Percentiles rank a stretch among this genome's conserved stretches.
phyloP scores from a whole-genome alignment of 129 eudicot genomes.

The carrot (Daucus carota) region DNA sequence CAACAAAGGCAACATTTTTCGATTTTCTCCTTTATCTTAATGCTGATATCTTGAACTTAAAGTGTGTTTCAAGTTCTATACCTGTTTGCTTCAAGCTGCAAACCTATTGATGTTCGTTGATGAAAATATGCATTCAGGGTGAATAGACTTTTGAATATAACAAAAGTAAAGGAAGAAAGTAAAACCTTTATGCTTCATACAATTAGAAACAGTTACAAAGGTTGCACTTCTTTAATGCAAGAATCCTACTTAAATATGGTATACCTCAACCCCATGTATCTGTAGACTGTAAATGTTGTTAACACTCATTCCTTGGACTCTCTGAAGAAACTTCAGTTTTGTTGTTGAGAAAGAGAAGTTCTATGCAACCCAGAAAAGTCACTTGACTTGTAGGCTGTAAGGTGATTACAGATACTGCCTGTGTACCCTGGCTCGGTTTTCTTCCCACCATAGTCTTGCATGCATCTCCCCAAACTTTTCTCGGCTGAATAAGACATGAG shows the following conservation, averaged over 20 bases:
- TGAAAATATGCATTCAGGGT: not conserved
- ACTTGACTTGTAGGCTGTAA: not conserved
- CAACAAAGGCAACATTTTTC: no score
- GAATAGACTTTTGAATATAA: not conserved
- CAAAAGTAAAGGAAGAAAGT: constrained; percentile 7
- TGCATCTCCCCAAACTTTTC: constrained; percentile 85
- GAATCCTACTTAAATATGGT: not conserved
- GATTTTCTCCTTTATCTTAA: no score
- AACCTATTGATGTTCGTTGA: no score
- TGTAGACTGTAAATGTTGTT: not conserved
- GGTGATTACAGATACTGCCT: constrained; percentile 52
- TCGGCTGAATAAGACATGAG: constrained; percentile 41
- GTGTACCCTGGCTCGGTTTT: constrained; percentile 80
- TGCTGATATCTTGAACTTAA: no score
- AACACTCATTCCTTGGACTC: not conserved
- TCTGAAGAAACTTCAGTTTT: not conserved
- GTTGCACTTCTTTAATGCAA: not conserved
- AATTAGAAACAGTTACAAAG: constrained; percentile 7
- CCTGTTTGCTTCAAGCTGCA: no score
- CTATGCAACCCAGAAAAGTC: not conserved
- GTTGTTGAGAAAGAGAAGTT: not conserved
- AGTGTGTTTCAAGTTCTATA: no score
- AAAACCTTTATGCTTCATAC: constrained; percentile 3
- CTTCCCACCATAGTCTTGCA: constrained; percentile 96
- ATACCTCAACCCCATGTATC: constrained; percentile 1